A percentile compares a stretch with the other conserved stretches of the same genome.
Conservation (phyloP, 2,329 filamentous ascomycete genomes). For the Biscogniauxia mediterranea region DNA sequence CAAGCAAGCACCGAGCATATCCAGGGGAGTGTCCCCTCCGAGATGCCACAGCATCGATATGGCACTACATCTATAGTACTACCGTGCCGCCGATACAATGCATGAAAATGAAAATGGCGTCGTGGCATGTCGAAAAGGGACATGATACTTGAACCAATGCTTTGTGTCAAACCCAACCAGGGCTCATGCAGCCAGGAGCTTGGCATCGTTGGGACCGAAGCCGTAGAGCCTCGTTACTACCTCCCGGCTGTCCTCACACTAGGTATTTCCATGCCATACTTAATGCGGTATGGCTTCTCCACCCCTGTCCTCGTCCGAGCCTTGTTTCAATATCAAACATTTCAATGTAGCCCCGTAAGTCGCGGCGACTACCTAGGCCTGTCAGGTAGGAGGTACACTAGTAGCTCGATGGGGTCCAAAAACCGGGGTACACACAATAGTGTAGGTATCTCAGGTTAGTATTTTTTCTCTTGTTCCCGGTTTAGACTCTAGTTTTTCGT, state of each 20-base stretch:
- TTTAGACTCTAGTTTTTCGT: not conserved
- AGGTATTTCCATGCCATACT: not conserved
- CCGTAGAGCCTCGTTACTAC: not conserved
- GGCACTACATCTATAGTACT: too few relatives aligned
- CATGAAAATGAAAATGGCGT: constrained; percentile 10
- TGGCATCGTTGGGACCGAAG: not conserved
- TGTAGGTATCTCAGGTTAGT: too few relatives aligned
- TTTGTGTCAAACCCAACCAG: constrained; percentile 15
- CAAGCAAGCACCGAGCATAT: not conserved
- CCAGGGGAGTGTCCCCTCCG: not conserved
- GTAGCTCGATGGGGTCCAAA: too few relatives aligned
- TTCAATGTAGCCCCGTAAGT: not conserved
- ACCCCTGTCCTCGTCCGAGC: not conserved
- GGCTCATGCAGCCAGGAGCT: not conserved
- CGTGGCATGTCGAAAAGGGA: not conserved
- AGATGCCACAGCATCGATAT: not conserved
- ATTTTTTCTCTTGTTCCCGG: not conserved
- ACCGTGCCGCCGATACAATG: not conserved
- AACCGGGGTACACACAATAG: not conserved
- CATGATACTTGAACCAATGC: constrained; percentile 5
- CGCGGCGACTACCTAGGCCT: not conserved
- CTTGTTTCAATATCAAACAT: not conserved
- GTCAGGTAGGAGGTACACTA: too few relatives aligned
- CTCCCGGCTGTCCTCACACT: not conserved
- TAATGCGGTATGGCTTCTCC: not conserved